A percentile compares a stretch with the other conserved stretches of the same genome.
Conservation (phyloP, 352 stramenopile genomes). For the Pythium guiyangense region DNA sequence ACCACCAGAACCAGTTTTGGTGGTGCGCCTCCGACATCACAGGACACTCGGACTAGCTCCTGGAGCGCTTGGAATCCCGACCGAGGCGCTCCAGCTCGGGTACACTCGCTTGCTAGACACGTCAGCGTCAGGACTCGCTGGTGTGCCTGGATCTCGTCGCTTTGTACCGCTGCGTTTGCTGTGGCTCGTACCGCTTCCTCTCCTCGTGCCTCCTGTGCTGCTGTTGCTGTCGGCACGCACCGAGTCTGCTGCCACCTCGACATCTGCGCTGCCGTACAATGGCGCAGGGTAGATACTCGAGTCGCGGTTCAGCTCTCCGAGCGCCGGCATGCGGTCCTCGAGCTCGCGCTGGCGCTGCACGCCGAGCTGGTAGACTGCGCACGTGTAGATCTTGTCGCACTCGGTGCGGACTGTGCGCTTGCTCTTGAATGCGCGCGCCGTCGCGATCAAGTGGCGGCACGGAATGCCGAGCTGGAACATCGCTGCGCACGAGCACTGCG, state of each 20-base stretch:
- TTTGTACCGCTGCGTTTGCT: too few relatives aligned
- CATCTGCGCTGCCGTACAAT: not conserved
- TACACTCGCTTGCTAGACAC: too few relatives aligned
- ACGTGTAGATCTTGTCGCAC: constrained; percentile 75
- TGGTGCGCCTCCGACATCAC: too few relatives aligned
- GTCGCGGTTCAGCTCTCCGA: constrained; percentile 13
- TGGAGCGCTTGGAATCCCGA: too few relatives aligned
- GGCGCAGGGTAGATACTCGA: constrained; percentile 13
- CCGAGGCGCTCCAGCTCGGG: too few relatives aligned
- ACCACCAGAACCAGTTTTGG: too few relatives aligned
- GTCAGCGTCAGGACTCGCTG: too few relatives aligned
- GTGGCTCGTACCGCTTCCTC: not conserved
- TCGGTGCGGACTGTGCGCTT: constrained; percentile 50
- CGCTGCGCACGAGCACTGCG: constrained; percentile 63
- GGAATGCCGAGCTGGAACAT: constrained; percentile 74
- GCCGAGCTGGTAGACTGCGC: constrained; percentile 28
- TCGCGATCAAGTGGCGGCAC: constrained; percentile 76
- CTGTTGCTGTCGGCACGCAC: not conserved
- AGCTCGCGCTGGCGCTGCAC: constrained; percentile 6
- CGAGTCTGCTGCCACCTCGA: not conserved
- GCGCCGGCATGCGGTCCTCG: constrained; percentile 11
- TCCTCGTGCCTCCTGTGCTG: not conserved
- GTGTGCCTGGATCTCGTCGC: too few relatives aligned
- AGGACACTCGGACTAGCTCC: too few relatives aligned
- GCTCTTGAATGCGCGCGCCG: constrained; percentile 53